Evolutionary conservation across 1,139 yeast species (phyloP), one percentile per base, ranked within the genome.

Genomic region (Yueomyces sp.): DNA sequence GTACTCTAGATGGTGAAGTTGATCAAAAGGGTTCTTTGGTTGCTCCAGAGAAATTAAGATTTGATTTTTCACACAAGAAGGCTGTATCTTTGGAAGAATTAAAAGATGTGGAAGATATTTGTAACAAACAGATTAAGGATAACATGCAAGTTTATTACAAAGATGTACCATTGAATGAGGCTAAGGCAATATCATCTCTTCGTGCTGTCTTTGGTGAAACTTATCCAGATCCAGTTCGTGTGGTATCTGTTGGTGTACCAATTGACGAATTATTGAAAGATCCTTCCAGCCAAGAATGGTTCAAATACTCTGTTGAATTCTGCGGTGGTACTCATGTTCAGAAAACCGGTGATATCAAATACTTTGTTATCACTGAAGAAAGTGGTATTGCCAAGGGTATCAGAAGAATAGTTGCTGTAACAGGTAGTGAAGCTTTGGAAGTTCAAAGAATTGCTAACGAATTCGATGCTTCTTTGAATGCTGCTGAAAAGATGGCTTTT

Each of bases 151-250:
- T 91, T 27, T 89, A 73, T 62, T 75, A 94, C 48, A 75, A 85
- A 65, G 95, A 89, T 41, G 96, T 91, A 48, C 68, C 81, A 12
- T 73, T 93, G 50, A 73, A 70, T 25, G 60, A 67, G 47, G 98
- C 97, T 36, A 76, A 75, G 56, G 67, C 74, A 43, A 89, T 91
- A 54, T 67, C 66, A 51, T 95, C 97, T 29, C 78, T 93, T 44
- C 84, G 98, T 67, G 98, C 98, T 43, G 98, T 91, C 38, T 93
- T 91, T 59, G 98, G 98, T 55, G 99, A 91, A 70, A 86, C 96
- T 3, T 91, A 91, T 61, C 99, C 99, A 36, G 97, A 91, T 59
- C 99, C 98, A 39, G 99, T 91, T 34, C 79, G 98, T 63, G 98
- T 91, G 53, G 96, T 91, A 44, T 84, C 96, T 36, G 84, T 93